Conservation (phyloP, 352 stramenopile species). For the Globisporangium spiculum region DNA sequence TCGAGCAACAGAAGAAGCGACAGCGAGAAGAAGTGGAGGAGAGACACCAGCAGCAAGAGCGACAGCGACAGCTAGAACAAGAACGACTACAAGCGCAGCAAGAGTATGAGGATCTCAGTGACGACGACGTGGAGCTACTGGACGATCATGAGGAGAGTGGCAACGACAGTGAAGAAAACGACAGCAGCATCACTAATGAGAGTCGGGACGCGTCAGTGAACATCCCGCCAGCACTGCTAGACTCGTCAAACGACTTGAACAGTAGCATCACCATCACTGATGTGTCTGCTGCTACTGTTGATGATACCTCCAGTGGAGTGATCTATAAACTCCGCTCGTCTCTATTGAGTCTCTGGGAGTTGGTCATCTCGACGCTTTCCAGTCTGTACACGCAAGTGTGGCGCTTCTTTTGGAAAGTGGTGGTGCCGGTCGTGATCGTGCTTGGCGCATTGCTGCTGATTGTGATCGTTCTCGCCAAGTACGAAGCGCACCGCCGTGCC, state of each 20-base stretch:
- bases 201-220: not conserved
- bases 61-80: not conserved
- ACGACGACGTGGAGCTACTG: not conserved
- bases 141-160: not conserved
- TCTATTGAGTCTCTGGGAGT: not conserved
- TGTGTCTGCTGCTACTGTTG: not conserved
- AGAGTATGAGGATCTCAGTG: not conserved
- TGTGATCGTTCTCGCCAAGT: slow-evolving; percentile 7
- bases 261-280: not conserved
- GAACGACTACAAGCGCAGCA: not conserved
- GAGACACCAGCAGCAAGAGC: not conserved
- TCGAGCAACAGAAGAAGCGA: not conserved
- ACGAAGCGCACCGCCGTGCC: not conserved
- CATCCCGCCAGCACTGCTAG: not conserved
- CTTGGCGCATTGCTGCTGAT: slow-evolving; percentile 8
- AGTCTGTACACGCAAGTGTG: not conserved
- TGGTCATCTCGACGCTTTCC: not conserved
- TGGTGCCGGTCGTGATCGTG: slow-evolving; percentile 11
- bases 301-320: not conserved
- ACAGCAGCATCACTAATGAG: not conserved
- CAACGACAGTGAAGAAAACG: slow-evolving; percentile 4
- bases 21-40: not conserved
- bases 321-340: not conserved
- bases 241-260: not conserved
- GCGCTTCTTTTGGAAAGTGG: slow-evolving; percentile 4